Percentiles rank a stretch among this genome's conserved stretches.
Conservation (phyloP, 2,329 filamentous ascomycete genomes). For the Colletotrichum siamense region DNA sequence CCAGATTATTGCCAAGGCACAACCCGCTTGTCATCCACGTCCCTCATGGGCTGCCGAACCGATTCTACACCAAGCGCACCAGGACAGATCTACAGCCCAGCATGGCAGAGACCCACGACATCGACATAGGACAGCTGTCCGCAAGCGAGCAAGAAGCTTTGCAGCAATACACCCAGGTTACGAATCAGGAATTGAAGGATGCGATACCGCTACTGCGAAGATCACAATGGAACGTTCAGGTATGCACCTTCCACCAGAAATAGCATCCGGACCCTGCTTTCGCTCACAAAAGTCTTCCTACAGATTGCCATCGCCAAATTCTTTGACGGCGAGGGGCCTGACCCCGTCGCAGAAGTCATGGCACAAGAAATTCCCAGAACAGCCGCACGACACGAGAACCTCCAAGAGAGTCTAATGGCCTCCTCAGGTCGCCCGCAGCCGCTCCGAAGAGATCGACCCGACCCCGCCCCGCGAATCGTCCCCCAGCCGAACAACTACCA, state of each 20-base stretch:
- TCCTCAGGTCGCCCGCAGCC: slow-evolving; percentile 26
- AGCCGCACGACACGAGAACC: slow-evolving; percentile 73
- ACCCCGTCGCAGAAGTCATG: slow-evolving; percentile 79
- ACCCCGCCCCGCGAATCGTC: slow-evolving; percentile 84
- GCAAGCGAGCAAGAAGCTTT: slow-evolving; percentile 81
- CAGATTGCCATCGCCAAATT: slow-evolving; percentile 96
- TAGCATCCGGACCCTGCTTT: not conserved
- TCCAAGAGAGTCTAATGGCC: slow-evolving; percentile 64
- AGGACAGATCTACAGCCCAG: not conserved
- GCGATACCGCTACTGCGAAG: slow-evolving; percentile 81
- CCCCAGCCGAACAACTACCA: slow-evolving; percentile 75
- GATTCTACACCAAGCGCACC: not conserved
- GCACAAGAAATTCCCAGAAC: slow-evolving; percentile 67
- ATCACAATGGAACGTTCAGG: slow-evolving; percentile 96
- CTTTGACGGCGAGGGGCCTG: slow-evolving; percentile 92
- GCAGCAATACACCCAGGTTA: slow-evolving; percentile 87
- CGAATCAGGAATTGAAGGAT: slow-evolving; percentile 78
- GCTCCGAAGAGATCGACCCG: slow-evolving; percentile 39
- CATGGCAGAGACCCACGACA: slow-evolving; percentile 48
- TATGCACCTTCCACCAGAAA: slow-evolving; percentile 38
- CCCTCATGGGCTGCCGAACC: not conserved
- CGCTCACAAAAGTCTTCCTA: not conserved
- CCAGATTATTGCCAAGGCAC: not conserved
- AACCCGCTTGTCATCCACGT: not conserved
- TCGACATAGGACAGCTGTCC: slow-evolving; percentile 74